Base-by-base conservation (phyloP, 148 eudicot genomes). In the Diospyros kaki region DNA sequence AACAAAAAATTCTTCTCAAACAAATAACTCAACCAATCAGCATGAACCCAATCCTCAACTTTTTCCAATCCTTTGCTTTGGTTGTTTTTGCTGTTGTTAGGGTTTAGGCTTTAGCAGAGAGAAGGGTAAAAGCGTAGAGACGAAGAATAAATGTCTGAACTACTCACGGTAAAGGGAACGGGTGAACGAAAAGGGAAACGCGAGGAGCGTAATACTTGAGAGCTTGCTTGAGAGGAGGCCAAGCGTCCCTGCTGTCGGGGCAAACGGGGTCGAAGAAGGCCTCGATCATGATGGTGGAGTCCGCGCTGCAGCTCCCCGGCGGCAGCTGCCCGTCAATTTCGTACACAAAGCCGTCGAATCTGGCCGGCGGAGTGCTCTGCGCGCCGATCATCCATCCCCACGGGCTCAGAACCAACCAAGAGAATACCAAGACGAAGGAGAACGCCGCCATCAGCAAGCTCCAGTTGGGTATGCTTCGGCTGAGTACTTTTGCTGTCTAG, bases 241-340 rank as follows among this genome's bases (percentile, higher is more conserved):
- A 94, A 17, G 97, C 71, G 68, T 94, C 97, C 1, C 95, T 81
- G 69, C 86, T 83, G 64, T 94, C 97, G 3, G 98, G 98, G 85
- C 98, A 94, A 62, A 94, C 93, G 5, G 98, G 97, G 76, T 94
- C 98, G 39, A 90, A 84, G 79, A 94, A 94, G 2, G 95, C 98
- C 66, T 94, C 98, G 39, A 94, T 89, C 6, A 89, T 66, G 40
- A 90, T 71, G 0, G 83, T 71, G 0, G 83, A 66, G n/a, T 78
- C 75, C 5, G 85, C 82, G 73, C 69, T 66, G 58, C 28, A 28
- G 28, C 28, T 28, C 76, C 69, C 7, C 78, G 28, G 13, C 77
- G 71, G 5, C 81, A 28, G 28, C 28, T 28, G 28, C 28, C 28
- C 28, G 28, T 28, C 28, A 28, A 28, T 77, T 17, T 85, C 84